Evolutionary conservation across 768 basidiomycete species (phyloP).

Genomic region (Botryobasidium botryosum): DNA sequence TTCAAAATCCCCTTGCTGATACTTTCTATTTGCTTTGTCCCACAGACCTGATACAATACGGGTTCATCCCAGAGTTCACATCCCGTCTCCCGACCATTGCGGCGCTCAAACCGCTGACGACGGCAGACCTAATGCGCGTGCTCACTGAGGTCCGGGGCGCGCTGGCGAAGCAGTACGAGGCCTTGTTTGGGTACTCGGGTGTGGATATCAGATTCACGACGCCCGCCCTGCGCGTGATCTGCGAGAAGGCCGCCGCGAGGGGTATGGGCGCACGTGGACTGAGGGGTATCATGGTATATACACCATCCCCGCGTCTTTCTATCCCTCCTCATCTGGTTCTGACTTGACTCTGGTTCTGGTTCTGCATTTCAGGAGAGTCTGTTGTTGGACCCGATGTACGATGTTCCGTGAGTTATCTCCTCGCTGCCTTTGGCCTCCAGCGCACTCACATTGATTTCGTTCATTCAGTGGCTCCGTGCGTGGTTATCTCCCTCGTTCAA

Average conservation of each 20-base stretch:
- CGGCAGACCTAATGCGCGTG: constrained; percentile 72
- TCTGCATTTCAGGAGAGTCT: constrained; percentile 43
- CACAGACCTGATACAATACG: constrained; percentile 41
- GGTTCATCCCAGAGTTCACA: constrained; percentile 91
- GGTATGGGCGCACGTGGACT: constrained; percentile 86
- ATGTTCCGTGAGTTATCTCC: constrained; percentile 59
- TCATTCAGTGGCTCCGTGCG: constrained; percentile 46
- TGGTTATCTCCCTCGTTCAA: too few species aligned
- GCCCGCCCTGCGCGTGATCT: constrained; percentile 65
- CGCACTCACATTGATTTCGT: constrained; percentile 1
- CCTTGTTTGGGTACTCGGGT: constrained; percentile 68
- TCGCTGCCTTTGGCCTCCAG: constrained; percentile 3
- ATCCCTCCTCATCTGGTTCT: constrained; percentile 3
- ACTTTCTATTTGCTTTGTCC: too few species aligned
- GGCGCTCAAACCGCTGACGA: constrained; percentile 60
- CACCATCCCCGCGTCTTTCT: too few species aligned
- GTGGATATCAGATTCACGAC: constrained; percentile 79
- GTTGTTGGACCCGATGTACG: constrained; percentile 82
- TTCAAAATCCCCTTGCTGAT: constrained; percentile 11
- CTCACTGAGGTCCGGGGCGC: constrained; percentile 87
- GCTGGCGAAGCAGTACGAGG: constrained; percentile 74
- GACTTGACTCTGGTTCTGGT: constrained; percentile 1
- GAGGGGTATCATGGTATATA: constrained; percentile 79
- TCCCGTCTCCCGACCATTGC: constrained; percentile 88
- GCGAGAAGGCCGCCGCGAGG: constrained; percentile 53